phyloP scores from a whole-genome alignment of 345 rosid species.

The Salix suchowensis region DNA sequence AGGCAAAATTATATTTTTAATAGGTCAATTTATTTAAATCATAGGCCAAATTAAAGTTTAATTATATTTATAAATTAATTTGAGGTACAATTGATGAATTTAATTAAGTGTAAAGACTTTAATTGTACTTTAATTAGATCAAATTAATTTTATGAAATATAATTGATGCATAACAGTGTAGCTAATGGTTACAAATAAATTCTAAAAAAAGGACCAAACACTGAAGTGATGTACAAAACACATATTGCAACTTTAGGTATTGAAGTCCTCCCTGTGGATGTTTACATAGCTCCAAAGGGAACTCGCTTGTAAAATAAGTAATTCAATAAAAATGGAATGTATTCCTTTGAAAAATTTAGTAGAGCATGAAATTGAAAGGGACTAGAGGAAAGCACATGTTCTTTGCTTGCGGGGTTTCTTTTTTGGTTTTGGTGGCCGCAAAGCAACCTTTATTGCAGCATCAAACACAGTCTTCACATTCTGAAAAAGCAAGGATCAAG shows the following conservation, averaged over 20 bases:
- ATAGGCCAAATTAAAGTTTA: too few relatives aligned
- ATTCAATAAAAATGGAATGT: background rate
- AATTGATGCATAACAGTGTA: too few relatives aligned
- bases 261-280: background rate
- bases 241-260: background rate
- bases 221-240: background rate
- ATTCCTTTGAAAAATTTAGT: background rate
- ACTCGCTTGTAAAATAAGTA: background rate
- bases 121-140: too few relatives aligned
- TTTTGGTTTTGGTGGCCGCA: constrained; percentile 63
- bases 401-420: constrained; percentile 42
- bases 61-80: too few relatives aligned
- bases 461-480: constrained; percentile 76
- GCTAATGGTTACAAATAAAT: too few relatives aligned
- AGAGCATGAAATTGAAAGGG: background rate
- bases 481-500: constrained; percentile 19
- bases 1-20: too few relatives aligned
- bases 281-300: background rate
- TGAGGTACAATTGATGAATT: too few relatives aligned
- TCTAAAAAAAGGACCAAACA: too few relatives aligned
- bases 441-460: constrained; percentile 58
- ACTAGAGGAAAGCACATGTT: constrained; percentile 45
- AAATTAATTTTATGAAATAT: too few relatives aligned
- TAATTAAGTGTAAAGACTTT: too few relatives aligned
- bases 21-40: too few relatives aligned